Evolutionary conservation across 2,329 filamentous ascomycete species (phyloP).

Genomic region (Trichophyton simii): DNA sequence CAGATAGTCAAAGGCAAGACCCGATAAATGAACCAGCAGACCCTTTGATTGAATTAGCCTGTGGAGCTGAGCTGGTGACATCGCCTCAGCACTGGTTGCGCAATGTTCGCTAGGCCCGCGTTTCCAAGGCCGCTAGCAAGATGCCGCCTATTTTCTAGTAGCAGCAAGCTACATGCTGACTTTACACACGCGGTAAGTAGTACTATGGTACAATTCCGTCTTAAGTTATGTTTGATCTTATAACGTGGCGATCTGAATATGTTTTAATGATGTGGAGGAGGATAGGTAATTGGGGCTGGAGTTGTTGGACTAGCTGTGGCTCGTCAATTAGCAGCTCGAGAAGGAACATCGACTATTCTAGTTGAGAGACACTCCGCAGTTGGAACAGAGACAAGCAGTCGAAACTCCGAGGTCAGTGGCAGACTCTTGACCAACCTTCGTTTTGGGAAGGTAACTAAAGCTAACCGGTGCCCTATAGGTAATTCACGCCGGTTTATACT

Average conservation of each 20-base stretch:
- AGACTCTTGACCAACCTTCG: background rate
- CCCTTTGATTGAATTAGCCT: too few species aligned
- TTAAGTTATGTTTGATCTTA: background rate
- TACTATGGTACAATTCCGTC: background rate
- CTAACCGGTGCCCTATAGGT: slow-evolving; percentile 41
- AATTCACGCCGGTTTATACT: slow-evolving; percentile 92
- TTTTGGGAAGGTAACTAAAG: background rate
- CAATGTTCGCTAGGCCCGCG: background rate
- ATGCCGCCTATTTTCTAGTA: slow-evolving; percentile 33
- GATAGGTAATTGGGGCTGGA: slow-evolving; percentile 52
- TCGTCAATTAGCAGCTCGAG: slow-evolving; percentile 51
- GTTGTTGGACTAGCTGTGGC: slow-evolving; percentile 73
- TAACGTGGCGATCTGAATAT: background rate
- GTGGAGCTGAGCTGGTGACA: too few species aligned
- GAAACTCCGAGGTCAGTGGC: slow-evolving; percentile 64
- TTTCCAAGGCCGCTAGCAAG: background rate
- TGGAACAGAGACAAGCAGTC: slow-evolving; percentile 76
- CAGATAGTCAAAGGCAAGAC: too few species aligned
- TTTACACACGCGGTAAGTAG: slow-evolving; percentile 47
- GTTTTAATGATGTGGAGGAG: slow-evolving; percentile 2
- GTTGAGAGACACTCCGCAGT: slow-evolving; percentile 65
- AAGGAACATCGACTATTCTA: slow-evolving; percentile 55
- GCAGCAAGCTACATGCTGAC: slow-evolving; percentile 36
- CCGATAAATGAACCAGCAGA: too few species aligned
- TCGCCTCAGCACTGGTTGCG: too few species aligned